Evolutionary conservation across 805 yeast genomes (phyloP).

Genomic region (Wickerhamomyces ciferrii): DNA sequence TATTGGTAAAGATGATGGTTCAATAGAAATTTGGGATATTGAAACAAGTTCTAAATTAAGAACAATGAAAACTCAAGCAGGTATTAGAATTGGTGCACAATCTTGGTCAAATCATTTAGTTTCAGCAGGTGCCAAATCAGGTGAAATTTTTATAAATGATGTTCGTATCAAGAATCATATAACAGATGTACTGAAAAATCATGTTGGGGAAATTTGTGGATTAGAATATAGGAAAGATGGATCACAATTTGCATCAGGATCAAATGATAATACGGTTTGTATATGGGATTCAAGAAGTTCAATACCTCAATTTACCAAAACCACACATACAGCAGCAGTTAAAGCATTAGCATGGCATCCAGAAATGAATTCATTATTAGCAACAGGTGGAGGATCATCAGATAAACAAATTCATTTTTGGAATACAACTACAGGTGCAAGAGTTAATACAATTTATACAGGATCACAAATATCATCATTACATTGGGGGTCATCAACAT

Average conservation of each 20-base stretch:
- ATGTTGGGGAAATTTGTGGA: conserved; percentile 90
- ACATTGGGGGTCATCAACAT: conserved; percentile 79
- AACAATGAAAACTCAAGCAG: conserved; percentile 64
- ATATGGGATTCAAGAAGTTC: conserved; percentile 84
- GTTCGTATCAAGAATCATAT: conserved; percentile 81
- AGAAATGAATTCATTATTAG: conserved; percentile 70
- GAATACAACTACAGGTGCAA: conserved; percentile 88
- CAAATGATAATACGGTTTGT: conserved; percentile 89
- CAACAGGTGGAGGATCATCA: conserved; percentile 96
- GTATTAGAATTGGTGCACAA: conserved; percentile 77
- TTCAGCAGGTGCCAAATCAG: conserved; percentile 84
- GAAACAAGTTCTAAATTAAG: conserved; percentile 71
- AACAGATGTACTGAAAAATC: conserved; percentile 53
- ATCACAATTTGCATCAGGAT: conserved; percentile 81
- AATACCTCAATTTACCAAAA: conserved; percentile 67
- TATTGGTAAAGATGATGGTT: conserved; percentile 79
- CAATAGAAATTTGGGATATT: conserved; percentile 90
- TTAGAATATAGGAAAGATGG: conserved; percentile 84
- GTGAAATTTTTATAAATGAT: conserved; percentile 82
- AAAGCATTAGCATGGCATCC: conserved; percentile 97
- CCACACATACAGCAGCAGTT: conserved; percentile 88
- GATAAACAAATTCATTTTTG: conserved; percentile 90
- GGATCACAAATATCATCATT: conserved; percentile 94
- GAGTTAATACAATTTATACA: conserved; percentile 82
- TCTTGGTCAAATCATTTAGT: conserved; percentile 80